Percentiles rank a stretch among this genome's conserved stretches.
phyloP scores from a whole-genome alignment of 2,329 filamentous ascomycete genomes.

The Cercospora janseana region DNA sequence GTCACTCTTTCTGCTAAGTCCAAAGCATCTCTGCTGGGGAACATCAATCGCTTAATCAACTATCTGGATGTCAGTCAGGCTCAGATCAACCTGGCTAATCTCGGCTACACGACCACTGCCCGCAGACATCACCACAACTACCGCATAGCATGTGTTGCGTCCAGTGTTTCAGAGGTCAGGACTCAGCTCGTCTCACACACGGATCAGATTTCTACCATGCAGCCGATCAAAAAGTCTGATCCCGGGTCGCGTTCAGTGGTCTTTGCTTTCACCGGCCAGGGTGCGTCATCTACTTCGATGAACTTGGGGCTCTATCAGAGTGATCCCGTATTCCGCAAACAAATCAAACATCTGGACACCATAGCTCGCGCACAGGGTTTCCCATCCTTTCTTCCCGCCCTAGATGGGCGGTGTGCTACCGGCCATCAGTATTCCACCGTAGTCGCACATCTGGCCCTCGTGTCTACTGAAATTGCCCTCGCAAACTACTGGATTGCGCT shows the following conservation, averaged over 20 bases:
- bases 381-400: not conserved
- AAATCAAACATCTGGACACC: not conserved
- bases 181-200: slow-evolving; percentile 28
- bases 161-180: slow-evolving; percentile 4
- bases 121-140: slow-evolving; percentile 42
- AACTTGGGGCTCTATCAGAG: slow-evolving; percentile 15
- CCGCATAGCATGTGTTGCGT: slow-evolving; percentile 35
- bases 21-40: slow-evolving; percentile 18
- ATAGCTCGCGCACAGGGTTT: not conserved
- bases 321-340: not conserved
- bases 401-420: slow-evolving; percentile 13
- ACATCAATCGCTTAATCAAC: slow-evolving; percentile 9
- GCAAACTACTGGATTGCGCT: slow-evolving; percentile 1
- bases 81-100: slow-evolving; percentile 6
- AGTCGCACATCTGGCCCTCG: not conserved
- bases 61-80: slow-evolving; percentile 5
- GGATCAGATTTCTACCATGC: slow-evolving; percentile 16
- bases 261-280: slow-evolving; percentile 45
- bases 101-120: slow-evolving; percentile 30
- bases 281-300: slow-evolving; percentile 31
- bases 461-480: slow-evolving; percentile 17
- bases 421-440: slow-evolving; percentile 22
- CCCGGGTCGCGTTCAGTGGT: slow-evolving; percentile 28
- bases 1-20: slow-evolving; percentile 29
- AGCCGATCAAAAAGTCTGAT: not conserved